Conservation (phyloP, 768 basidiomycete genomes). For the Suillus bovinus region DNA sequence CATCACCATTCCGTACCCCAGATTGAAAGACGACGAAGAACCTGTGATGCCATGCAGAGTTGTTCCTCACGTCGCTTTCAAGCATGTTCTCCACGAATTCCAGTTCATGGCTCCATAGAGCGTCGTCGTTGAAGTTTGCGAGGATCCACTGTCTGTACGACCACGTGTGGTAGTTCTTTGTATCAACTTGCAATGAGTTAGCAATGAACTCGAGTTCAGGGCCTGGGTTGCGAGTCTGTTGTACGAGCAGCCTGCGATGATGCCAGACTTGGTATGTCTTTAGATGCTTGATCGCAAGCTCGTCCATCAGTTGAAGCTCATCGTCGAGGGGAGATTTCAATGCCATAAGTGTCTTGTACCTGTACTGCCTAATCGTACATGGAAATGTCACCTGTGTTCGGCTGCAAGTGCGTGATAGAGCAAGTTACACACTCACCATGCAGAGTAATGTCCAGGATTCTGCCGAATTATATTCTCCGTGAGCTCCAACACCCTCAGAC, state of each 20-base stretch:
- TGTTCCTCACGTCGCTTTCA: constrained; percentile 82
- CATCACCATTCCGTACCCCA: constrained; percentile 60
- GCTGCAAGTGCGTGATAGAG: constrained; percentile 4
- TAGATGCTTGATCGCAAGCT: constrained; percentile 76
- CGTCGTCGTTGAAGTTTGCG: constrained; percentile 74
- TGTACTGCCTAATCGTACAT: constrained; percentile 75
- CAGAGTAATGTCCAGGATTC: constrained; percentile 97
- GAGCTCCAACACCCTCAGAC: constrained; percentile 76
- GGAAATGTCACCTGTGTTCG: constrained; percentile 3
- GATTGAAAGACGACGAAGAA: constrained; percentile 83
- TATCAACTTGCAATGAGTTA: constrained; percentile 67
- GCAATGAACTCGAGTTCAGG: constrained; percentile 84
- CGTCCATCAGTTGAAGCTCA: constrained; percentile 87
- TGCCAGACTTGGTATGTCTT: constrained; percentile 99
- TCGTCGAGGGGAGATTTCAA: constrained; percentile 65
- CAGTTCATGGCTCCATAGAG: constrained; percentile 76
- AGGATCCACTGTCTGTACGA: constrained; percentile 95
- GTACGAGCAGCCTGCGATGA: constrained; percentile 77
- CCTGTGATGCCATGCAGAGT: constrained; percentile 96
- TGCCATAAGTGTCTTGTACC: constrained; percentile 81
- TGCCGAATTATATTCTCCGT: constrained; percentile 87
- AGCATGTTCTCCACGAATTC: constrained; percentile 72
- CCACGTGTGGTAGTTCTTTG: constrained; percentile 99
- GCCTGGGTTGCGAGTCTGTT: constrained; percentile 47
- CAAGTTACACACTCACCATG: constrained; percentile 63